phyloP scores from a whole-genome alignment of 306 rosid genomes.

The Dryas octopetala region DNA sequence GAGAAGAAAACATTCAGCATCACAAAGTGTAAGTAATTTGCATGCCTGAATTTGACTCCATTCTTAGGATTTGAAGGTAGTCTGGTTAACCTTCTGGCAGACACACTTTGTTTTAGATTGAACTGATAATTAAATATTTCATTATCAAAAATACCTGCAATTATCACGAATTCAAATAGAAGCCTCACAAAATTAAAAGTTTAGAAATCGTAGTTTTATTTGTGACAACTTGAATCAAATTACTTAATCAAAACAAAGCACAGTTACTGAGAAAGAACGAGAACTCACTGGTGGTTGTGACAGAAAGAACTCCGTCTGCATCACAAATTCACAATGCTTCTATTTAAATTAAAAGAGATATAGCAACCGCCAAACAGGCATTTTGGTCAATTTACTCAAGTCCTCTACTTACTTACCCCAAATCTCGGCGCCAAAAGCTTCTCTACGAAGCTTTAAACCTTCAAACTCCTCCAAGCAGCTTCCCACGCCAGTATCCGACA shows the following conservation, averaged over 20 bases:
- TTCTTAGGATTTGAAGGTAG: constrained; percentile 64
- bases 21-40: constrained; percentile 12
- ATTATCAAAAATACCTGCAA: constrained; percentile 56
- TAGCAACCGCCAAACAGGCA: neutral
- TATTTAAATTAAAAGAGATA: neutral
- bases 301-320: constrained; percentile 77
- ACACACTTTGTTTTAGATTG: constrained; percentile 51
- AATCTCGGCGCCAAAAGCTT: constrained; percentile 30
- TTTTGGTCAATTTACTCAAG: constrained; percentile 1
- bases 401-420: constrained; percentile 70
- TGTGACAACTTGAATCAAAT: too few species aligned
- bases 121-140: constrained; percentile 52
- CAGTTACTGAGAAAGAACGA: neutral
- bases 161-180: constrained; percentile 3
- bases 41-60: constrained; percentile 82
- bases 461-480: constrained; percentile 69
- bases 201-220: neutral
- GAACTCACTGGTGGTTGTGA: constrained; percentile 80
- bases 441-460: constrained; percentile 42
- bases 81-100: constrained; percentile 47
- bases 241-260: neutral
- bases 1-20: neutral
- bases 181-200: neutral
- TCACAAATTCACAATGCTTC: constrained; percentile 19
- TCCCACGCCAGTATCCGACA: constrained; percentile 86